Evolutionary conservation across 192 early-diverging fungal genomes (phyloP).

Genomic region (Coemansia sp.): DNA sequence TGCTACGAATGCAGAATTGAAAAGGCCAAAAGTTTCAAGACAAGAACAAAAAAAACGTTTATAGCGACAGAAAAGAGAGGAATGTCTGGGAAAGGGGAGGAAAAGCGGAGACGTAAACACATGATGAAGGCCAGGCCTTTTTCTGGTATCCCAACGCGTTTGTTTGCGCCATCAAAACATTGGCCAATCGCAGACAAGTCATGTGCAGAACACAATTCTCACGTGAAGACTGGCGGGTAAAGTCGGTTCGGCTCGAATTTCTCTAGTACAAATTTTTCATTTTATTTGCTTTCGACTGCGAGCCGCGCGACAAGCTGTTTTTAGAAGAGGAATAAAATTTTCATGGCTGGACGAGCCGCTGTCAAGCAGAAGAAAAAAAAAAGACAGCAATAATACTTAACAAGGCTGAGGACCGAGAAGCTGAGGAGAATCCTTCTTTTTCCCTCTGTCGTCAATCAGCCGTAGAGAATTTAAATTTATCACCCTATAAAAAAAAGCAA

Average conservation of each 20-base stretch:
- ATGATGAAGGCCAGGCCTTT: background rate
- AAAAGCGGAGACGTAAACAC: background rate
- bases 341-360: background rate
- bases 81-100: background rate
- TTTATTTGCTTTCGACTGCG: background rate
- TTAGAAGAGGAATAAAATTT: background rate
- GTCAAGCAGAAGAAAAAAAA: background rate
- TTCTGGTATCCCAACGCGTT: background rate
- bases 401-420: background rate
- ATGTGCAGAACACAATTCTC: background rate
- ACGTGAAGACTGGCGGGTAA: background rate
- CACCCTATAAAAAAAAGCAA: constrained; percentile 34
- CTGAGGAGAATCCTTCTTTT: constrained; percentile 39
- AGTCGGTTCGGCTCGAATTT: background rate
- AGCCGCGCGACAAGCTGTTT: background rate
- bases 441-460: constrained; percentile 36
- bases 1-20: background rate
- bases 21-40: constrained; percentile 1
- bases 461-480: constrained; percentile 37
- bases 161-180: background rate
- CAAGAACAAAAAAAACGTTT: constrained; percentile 7
- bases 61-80: background rate
- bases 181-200: background rate
- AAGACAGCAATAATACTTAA: background rate
- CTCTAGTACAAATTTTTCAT: background rate